Evolutionary conservation across 2,329 filamentous ascomycete species (phyloP), one percentile per base, ranked within the genome.

Genomic region (Neopestalotiopsis sp.): DNA sequence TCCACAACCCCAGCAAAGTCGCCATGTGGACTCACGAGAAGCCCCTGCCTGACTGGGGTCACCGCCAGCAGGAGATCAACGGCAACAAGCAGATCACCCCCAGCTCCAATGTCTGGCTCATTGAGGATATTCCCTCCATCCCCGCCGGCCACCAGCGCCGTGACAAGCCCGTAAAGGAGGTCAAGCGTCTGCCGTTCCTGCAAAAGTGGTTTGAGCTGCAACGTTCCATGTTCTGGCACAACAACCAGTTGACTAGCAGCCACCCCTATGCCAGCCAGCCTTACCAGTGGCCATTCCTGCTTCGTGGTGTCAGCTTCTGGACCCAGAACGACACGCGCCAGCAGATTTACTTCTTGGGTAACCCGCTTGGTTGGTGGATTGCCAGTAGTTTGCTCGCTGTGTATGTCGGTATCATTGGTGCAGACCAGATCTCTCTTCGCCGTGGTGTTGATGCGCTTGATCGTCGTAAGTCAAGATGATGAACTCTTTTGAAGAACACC

Each of bases 1-100:
- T 99, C 75, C 96, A 99, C 81, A 90, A 93, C 77, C 94, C 95
- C 7, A 97, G 94, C 80, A 97, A 97, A 81, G 96, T 99, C 65
- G 95, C 96, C 73, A 97, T 99, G 95, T 99, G 96, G 96, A 99
- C 96, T 34, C 95, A 98, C 81, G 92, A 92, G 45, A 96, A 91
- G 69, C 94, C 96, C 64, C 89, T 99, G n/a, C 96, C 96, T 4
- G 96, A 99, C 4, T 99, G 96, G 96, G 96, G 88, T 32, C 95
- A 93, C 84, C 96, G 97, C 81, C 96, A 99, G 81, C 95, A 97
- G 77, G 96, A 99, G 80, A 98, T 99, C 85, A 99, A 99, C 81
- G 96, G 96, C 70, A 99, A 99, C 87, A 99, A 99, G 89, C 97
- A 97, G 79, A 85, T 97, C 67, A 86, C 90, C 34, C 93, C 95